Base-by-base conservation (phyloP, 2,329 filamentous ascomycete genomes). In the Penicillium expansum region DNA sequence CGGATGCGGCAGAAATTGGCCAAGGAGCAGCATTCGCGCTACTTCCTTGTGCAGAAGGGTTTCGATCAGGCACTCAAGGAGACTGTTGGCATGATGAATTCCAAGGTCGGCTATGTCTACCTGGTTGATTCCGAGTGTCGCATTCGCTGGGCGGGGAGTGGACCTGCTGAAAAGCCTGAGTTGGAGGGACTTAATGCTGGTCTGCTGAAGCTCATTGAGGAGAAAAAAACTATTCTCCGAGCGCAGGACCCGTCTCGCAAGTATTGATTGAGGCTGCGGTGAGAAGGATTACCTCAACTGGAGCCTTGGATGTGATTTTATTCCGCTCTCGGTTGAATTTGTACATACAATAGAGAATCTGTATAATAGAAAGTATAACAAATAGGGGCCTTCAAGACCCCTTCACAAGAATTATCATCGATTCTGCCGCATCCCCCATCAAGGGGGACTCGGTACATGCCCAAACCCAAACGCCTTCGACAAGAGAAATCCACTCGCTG, bases 81-180 rank as follows among this genome's bases (percentile, higher is more conserved):
- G 67, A 79, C 82, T 5, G 82, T 87, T 67, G 85, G 84, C 5
- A 73, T 96, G 71, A 78, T 96, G 70, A 99, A 99, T 76, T 86
- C 86, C 64, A 95, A 92, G 75, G 93, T 97, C 33, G 93, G 92
- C 37, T 97, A 97, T 76, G 88, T 92, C 5, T 99, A 96, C 75
- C 81, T 99, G 47, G 81, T 99, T 57, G 94, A 99, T 72, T 81
- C 86, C 60, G 82, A 92, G 62, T 96, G 92, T 73, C 89, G 86
- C 76, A 95, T 99, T 65, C 84, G 94, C 55, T 99, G 94, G 94
- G 94, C 93, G 0, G 94, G 90, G 4, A 96, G 92, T 61, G 78
- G 74, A 38, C 69, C 76, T 49, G 76, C 77, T 14, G 71, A 77
- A 57, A 62, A 69, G 32, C 67, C 64, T 22, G 77, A 78, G 69